These are phyloP conservation scores for Colletotrichum sp. DNA, from an alignment of 2,329 filamentous ascomycete species.

Conservation along the genomic window DNA sequence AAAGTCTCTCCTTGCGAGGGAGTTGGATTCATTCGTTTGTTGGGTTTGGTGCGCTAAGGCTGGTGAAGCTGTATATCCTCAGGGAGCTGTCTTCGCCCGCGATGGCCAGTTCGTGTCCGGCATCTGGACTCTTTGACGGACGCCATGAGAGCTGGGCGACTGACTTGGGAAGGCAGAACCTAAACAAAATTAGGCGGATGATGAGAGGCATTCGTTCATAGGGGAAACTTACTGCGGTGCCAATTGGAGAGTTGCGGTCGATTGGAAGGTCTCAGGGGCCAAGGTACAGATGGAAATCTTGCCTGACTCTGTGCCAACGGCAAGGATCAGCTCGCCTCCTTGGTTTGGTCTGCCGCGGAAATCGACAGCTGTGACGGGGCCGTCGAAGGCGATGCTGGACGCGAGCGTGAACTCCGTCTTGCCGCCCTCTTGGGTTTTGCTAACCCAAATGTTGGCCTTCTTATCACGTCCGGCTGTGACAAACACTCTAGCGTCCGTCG, in stretches of 20 bases:
- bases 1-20: neutral
- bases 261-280: constrained; percentile 42
- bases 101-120: constrained; percentile 47
- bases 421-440: constrained; percentile 33
- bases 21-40: neutral
- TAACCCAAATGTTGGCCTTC: constrained; percentile 73
- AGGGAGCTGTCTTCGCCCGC: constrained; percentile 68
- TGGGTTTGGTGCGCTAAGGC: neutral
- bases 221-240: constrained; percentile 41
- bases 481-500: constrained; percentile 59
- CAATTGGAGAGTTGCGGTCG: constrained; percentile 36
- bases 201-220: neutral
- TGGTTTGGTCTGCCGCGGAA: constrained; percentile 52
- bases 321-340: constrained; percentile 46
- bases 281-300: constrained; percentile 49
- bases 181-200: constrained; percentile 29
- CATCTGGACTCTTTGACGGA: constrained; percentile 40
- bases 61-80: constrained; percentile 55
- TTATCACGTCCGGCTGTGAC: constrained; percentile 93
- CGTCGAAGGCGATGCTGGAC: constrained; percentile 57
- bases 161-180: constrained; percentile 65
- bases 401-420: constrained; percentile 54
- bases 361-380: constrained; percentile 74
- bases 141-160: constrained; percentile 75
- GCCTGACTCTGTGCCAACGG: constrained; percentile 63